phyloP scores from a whole-genome alignment of 2,329 filamentous ascomycete genomes.

The Pseudocercospora musae region DNA sequence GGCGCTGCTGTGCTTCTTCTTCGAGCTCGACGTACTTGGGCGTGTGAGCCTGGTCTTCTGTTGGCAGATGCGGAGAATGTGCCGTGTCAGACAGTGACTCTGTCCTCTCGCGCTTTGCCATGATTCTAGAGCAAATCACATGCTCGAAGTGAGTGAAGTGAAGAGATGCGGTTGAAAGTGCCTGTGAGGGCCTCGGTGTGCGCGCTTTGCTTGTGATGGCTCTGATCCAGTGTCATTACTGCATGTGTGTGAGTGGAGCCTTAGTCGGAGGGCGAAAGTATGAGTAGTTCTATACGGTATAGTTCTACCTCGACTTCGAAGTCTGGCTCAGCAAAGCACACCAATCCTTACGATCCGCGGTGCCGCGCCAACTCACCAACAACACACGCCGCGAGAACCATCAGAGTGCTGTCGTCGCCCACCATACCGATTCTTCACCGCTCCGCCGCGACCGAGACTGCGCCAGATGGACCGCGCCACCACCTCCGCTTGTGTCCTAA shows the following conservation, averaged over 20 bases:
- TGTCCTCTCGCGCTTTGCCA: slow-evolving; percentile 14
- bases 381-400: neutral
- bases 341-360: neutral
- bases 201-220: neutral
- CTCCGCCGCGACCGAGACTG: slow-evolving; percentile 14
- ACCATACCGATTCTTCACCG: slow-evolving; percentile 1
- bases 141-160: slow-evolving; percentile 1
- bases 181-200: neutral
- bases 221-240: neutral
- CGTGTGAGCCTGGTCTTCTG: slow-evolving; percentile 19
- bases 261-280: neutral
- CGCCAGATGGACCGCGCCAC: slow-evolving; percentile 55
- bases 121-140: slow-evolving; percentile 3
- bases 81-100: slow-evolving; percentile 36
- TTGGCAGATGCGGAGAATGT: slow-evolving; percentile 35
- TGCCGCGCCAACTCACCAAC: neutral
- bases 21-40: slow-evolving; percentile 57
- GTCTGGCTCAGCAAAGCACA: neutral
- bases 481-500: slow-evolving; percentile 40
- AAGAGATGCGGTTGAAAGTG: neutral
- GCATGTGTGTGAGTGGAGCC: neutral
- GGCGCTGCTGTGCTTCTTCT: slow-evolving; percentile 20
- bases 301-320: neutral
- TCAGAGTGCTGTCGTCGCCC: neutral
- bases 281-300: neutral